phyloP scores from a whole-genome alignment of 306 rosid species.

The Sicyos baderoa region DNA sequence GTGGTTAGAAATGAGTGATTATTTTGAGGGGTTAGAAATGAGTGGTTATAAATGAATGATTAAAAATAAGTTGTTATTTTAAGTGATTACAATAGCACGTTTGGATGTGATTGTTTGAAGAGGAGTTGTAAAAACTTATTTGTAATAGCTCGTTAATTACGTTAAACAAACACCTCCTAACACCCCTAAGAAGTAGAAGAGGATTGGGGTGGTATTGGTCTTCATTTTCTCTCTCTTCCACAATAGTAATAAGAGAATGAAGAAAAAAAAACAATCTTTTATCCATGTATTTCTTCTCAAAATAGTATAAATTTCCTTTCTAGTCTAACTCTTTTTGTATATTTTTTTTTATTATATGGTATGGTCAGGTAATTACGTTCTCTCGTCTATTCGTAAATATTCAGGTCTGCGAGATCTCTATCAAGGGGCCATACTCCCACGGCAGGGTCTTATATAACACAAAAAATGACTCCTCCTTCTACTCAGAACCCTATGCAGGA shows the following conservation, averaged over 20 bases:
- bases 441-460: constrained; percentile 45
- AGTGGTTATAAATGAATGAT: no score
- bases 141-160: no score
- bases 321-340: background rate
- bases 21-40: no score
- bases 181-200: background rate
- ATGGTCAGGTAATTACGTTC: background rate
- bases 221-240: background rate
- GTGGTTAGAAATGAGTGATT: no score
- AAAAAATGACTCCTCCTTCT: constrained; percentile 32
- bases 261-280: background rate
- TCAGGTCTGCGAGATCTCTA: constrained; percentile 80
- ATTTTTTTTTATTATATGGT: background rate
- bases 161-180: no score
- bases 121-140: no score
- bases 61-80: no score
- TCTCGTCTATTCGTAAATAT: constrained; percentile 20
- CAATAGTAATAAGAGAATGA: background rate
- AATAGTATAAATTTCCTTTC: background rate
- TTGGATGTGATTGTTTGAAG: no score
- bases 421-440: constrained; percentile 62
- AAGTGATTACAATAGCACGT: no score
- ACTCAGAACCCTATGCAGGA: constrained; percentile 33
- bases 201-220: background rate
- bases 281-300: background rate